A percentile compares a stretch with the other conserved stretches of the same genome.
These are phyloP conservation scores for Aegilops speltoides DNA, from an alignment of 176 grass and related monocot species.

Conservation along the genomic window DNA sequence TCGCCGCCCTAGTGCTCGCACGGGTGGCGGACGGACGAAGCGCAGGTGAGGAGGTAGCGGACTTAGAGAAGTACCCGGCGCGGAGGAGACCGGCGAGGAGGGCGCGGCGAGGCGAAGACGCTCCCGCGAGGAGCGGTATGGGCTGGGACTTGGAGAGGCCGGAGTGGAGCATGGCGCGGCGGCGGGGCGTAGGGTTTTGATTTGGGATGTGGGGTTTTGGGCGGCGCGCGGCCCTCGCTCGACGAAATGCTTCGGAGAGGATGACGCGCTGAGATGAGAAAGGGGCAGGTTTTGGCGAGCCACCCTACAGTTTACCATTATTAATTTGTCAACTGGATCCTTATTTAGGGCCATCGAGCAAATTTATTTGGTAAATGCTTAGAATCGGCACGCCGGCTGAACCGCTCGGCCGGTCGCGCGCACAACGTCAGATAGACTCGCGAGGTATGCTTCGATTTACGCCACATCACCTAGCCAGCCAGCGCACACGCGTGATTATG, in stretches of 20 bases:
- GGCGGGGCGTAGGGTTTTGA: constrained; percentile 28
- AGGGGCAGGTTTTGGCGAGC: background rate
- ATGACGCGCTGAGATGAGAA: constrained; percentile 18
- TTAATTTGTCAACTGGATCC: too few species aligned
- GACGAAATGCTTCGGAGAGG: constrained; percentile 43
- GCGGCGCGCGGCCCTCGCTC: constrained; percentile 35
- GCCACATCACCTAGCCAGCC: too few species aligned
- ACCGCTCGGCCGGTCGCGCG: too few species aligned
- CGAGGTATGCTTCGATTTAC: too few species aligned
- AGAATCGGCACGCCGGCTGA: too few species aligned
- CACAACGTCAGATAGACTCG: too few species aligned
- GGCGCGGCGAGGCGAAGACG: constrained; percentile 26
- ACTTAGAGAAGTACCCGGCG: constrained; percentile 41
- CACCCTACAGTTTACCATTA: background rate
- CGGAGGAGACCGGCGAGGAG: constrained; percentile 44
- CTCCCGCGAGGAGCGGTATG: constrained; percentile 49
- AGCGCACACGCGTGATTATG: too few species aligned
- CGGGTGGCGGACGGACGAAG: constrained; percentile 20
- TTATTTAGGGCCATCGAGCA: too few species aligned
- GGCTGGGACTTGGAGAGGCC: constrained; percentile 58
- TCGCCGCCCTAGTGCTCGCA: constrained; percentile 3
- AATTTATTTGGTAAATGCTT: too few species aligned
- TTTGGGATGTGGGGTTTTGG: background rate
- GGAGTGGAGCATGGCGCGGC: constrained; percentile 58
- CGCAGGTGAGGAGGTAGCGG: constrained; percentile 3